Evolutionary conservation across 257 asterid species (phyloP).

Genomic region (Rhazya stricta): DNA sequence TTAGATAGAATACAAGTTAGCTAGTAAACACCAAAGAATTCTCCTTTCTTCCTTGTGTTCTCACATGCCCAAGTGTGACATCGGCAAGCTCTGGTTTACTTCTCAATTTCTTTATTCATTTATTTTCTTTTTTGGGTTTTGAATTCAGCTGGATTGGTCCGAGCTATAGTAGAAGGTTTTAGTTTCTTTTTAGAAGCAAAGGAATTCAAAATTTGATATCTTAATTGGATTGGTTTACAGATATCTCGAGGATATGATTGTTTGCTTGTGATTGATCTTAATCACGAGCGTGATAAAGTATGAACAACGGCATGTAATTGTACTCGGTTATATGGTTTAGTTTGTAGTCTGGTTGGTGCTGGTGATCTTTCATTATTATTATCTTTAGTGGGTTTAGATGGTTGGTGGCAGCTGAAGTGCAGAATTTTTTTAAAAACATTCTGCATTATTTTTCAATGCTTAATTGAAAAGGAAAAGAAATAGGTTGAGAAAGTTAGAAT

Average conservation of each 20-base stretch:
- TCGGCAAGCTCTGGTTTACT: slow-evolving; percentile 55
- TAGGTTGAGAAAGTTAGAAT: too few species aligned
- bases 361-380: neutral
- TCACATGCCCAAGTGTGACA: slow-evolving; percentile 78
- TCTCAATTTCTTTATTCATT: neutral
- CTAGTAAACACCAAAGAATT: slow-evolving; percentile 73
- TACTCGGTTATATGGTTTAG: neutral
- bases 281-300: neutral
- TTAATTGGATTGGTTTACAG: neutral
- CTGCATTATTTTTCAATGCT: neutral
- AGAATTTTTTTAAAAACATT: neutral
- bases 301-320: neutral
- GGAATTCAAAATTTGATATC: neutral
- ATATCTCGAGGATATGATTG: neutral
- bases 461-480: neutral
- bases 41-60: slow-evolving; percentile 49
- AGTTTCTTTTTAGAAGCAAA: neutral
- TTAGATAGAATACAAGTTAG: too few species aligned
- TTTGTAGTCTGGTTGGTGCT: neutral
- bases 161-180: neutral
- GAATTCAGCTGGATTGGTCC: neutral
- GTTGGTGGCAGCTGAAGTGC: slow-evolving; percentile 6
- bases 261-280: neutral
- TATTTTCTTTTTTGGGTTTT: neutral
- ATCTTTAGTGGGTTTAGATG: neutral